Base-by-base conservation (phyloP, 2,329 filamentous ascomycete species). In the Amauroascus verrucosus region DNA sequence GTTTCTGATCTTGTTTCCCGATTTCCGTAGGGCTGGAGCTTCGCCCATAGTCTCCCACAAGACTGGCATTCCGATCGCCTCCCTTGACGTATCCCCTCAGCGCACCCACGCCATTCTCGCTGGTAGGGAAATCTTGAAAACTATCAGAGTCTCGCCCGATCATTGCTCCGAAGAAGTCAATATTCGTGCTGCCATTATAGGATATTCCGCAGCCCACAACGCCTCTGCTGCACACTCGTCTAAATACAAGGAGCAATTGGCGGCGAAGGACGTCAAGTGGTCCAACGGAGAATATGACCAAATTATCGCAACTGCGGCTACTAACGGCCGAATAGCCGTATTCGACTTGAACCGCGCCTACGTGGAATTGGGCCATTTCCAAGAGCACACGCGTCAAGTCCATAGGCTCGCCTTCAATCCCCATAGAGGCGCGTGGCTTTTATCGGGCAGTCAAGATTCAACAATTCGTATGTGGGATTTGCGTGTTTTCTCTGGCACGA, bases 241-340 rank as follows among this genome's bases (percentile, higher is more conserved):
- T 48, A 73, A 77, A 40, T 72, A 79, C 63, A 76, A 78, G 57
- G 77, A 81, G 56, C 78, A 78, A 56, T 72, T 83, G 57, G 78
- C 79, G 51, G 79, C 82, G 58, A 79, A 79, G 57, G 81, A 84
- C 65, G 81, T 84, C 28, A 82, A 82, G 58, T 84, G 81, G 81
- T 83, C 81, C 49, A 80, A 82, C 67, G 77, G 79, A 55, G 73
- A 75, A 51, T 82, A 76, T 63, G 76, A 75, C 60, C 75, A 77
- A 56, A 77, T 77, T 60, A 80, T 84, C 58, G 81, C 80, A 37
- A 83, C 81, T 9, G 81, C 81, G 24, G 81, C 79, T 22, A 77
- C 77, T 50, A 83, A 82, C 67, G 81, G 81, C 57, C 80, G 81
- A 61, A 80, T 84, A 63, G 77, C 82, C 51, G 67, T 84, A 54